These are phyloP conservation scores for Quercus lobata DNA, from an alignment of 331 rosid genomes.

Conservation along the genomic window DNA sequence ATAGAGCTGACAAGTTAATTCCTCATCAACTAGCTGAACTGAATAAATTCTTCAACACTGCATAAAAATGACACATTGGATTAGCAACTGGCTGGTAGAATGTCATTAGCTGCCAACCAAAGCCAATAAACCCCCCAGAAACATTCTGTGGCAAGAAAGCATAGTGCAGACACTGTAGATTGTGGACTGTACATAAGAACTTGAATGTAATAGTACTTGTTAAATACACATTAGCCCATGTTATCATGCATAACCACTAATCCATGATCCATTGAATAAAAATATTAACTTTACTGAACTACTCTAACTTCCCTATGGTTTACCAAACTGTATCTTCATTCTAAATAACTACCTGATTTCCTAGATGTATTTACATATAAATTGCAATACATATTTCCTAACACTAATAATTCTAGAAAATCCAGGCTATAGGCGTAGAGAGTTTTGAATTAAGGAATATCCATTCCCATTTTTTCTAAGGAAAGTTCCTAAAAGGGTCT, in stretches of 20 bases:
- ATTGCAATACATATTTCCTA: neutral
- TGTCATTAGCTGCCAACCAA: neutral
- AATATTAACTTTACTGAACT: neutral
- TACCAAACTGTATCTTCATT: neutral
- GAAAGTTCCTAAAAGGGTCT: no score
- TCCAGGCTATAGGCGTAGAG: neutral
- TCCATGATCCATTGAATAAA: neutral
- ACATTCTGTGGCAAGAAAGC: neutral
- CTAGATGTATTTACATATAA: neutral
- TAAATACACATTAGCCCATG: neutral
- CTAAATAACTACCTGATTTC: neutral
- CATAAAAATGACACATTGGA: conserved; percentile 10
- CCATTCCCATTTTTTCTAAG: no score
- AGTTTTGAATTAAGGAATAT: no score
- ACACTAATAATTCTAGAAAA: neutral
- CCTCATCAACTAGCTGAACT: conserved; percentile 28
- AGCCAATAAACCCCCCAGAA: neutral
- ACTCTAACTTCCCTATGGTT: no score
- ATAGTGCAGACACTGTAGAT: neutral
- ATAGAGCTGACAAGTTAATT: conserved; percentile 24
- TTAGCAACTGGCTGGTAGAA: conserved; percentile 5
- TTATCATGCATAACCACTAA: neutral
- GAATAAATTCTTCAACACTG: conserved; percentile 33
- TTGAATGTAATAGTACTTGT: neutral
- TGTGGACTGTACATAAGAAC: neutral